Evolutionary conservation across 192 early-diverging fungal species (phyloP).

Genomic region (Backusella parvicylindrica): DNA sequence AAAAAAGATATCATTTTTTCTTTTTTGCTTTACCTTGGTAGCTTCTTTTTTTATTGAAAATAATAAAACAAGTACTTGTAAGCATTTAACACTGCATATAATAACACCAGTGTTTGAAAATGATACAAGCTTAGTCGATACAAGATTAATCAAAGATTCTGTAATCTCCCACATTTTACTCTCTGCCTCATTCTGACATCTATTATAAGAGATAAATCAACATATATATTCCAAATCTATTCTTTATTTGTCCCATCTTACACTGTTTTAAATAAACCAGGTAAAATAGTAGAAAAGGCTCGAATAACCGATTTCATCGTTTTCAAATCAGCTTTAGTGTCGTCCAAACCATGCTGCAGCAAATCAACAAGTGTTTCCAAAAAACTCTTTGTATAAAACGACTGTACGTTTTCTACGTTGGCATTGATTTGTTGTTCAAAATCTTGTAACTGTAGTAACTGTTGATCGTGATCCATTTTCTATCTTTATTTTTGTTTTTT

Average conservation of each 20-base stretch:
- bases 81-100: slow-evolving; percentile 31
- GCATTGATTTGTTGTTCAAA: slow-evolving; percentile 23
- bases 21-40: not conserved
- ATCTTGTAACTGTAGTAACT: slow-evolving; percentile 14
- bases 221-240: not conserved
- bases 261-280: slow-evolving; percentile 30
- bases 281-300: slow-evolving; percentile 30
- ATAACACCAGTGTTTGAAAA: slow-evolving; percentile 33
- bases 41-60: slow-evolving; percentile 18
- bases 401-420: slow-evolving; percentile 17
- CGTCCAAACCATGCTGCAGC: slow-evolving; percentile 1
- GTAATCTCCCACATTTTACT: slow-evolving; percentile 29
- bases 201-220: too few relatives aligned
- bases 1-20: not conserved
- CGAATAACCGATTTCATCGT: slow-evolving; percentile 19
- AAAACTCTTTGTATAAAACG: slow-evolving; percentile 30
- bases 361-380: slow-evolving; percentile 19
- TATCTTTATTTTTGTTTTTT: not conserved
- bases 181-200: slow-evolving; percentile 36
- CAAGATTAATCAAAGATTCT: slow-evolving; percentile 14
- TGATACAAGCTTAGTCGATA: slow-evolving; percentile 13
- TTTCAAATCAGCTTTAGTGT: slow-evolving; percentile 11
- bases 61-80: slow-evolving; percentile 31
- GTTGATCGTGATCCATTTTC: slow-evolving; percentile 22
- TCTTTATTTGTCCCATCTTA: too few relatives aligned